These are phyloP conservation scores for Magnaporthiopsis incrustans DNA, from an alignment of 2,329 filamentous ascomycete genomes.

Conservation along the genomic window DNA sequence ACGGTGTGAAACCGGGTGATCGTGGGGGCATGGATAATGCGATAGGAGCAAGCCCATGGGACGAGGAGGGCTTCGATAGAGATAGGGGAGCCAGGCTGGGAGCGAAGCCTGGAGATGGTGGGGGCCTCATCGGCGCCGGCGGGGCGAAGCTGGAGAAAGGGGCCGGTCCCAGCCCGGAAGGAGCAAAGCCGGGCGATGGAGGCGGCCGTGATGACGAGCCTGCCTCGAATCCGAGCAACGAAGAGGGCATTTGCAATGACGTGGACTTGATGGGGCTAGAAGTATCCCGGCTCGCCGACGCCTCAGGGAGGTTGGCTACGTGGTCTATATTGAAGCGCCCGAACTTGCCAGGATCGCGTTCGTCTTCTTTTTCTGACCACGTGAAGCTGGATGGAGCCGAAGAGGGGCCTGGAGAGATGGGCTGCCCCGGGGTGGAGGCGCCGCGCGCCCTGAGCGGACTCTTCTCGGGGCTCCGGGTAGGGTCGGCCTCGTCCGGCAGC, in stretches of 20 bases:
- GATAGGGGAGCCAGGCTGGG: conserved; percentile 6
- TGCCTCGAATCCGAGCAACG: conserved; percentile 13
- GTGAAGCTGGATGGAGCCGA: conserved; percentile 58
- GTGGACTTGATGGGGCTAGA: conserved; percentile 12
- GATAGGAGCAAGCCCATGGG: conserved; percentile 14
- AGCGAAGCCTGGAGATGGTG: conserved; percentile 1
- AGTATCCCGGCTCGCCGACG: conserved; percentile 20
- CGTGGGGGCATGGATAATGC: conserved; percentile 21
- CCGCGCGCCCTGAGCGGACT: conserved; percentile 40
- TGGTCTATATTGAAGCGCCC: conserved; percentile 32
- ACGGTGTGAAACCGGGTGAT: conserved; percentile 27
- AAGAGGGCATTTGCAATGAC: conserved; percentile 11
- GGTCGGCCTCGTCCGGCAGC: conserved; percentile 43
- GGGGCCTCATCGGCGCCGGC: conserved; percentile 8
- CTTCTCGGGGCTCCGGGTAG: conserved; percentile 29
- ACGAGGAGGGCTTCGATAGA: conserved; percentile 18
- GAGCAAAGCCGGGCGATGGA: conserved; percentile 3
- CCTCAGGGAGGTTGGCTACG: conserved; percentile 28
- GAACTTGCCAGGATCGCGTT: conserved; percentile 29
- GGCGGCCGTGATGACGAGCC: not conserved
- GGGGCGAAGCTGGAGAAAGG: conserved; percentile 2
- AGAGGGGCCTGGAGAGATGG: conserved; percentile 54
- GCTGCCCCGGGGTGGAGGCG: conserved; percentile 43
- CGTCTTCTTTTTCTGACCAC: conserved; percentile 45
- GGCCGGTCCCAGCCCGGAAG: conserved; percentile 8